Evolutionary conservation across 2,329 filamentous ascomycete species (phyloP).

Genomic region (Ceratocystis alfenasii): DNA sequence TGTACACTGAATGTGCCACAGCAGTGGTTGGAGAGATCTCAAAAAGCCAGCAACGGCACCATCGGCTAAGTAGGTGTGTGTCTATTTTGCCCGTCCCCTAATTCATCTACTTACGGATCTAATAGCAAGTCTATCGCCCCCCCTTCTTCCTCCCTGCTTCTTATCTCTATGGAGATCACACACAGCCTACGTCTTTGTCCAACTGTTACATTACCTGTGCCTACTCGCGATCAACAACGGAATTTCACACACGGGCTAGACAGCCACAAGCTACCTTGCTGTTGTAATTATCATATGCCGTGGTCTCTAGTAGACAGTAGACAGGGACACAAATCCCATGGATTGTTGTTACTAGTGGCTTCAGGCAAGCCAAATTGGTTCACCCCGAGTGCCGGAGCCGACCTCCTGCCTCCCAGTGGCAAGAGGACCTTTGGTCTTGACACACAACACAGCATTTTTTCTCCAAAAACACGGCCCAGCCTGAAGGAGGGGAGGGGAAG

Average conservation of each 20-base stretch:
- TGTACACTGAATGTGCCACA: neutral
- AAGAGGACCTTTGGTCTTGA: neutral
- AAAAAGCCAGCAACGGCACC: too few species aligned
- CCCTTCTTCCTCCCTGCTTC: neutral
- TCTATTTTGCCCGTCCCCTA: too few species aligned
- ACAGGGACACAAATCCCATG: neutral
- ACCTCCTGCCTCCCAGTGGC: neutral
- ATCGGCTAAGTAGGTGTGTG: too few species aligned
- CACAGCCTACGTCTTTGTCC: neutral
- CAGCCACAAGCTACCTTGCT: neutral
- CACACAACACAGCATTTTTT: neutral
- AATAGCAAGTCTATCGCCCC: neutral
- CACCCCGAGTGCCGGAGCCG: neutral
- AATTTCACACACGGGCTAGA: neutral
- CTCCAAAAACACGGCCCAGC: neutral
- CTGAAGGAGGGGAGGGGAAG: too few species aligned
- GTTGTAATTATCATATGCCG: neutral
- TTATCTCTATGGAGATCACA: too few species aligned
- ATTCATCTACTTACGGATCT: too few species aligned
- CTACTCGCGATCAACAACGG: neutral
- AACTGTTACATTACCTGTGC: neutral
- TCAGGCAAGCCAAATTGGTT: neutral
- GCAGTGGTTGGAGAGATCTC: too few species aligned
- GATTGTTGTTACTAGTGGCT: neutral
- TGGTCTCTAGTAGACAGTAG: neutral